These are phyloP conservation scores for Backusella tuberculispora DNA, from an alignment of 192 early-diverging fungal species.

Conservation along the genomic window DNA sequence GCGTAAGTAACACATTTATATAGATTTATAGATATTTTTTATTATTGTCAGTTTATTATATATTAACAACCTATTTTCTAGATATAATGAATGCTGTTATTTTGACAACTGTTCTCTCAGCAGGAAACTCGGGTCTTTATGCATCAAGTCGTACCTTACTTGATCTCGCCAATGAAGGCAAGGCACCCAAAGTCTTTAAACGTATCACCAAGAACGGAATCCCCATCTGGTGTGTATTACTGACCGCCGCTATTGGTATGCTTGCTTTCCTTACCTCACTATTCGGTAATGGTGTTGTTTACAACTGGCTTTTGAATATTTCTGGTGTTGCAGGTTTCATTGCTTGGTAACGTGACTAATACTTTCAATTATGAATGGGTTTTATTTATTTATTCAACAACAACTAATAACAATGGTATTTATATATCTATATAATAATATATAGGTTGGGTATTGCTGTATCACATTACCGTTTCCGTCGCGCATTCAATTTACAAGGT, in stretches of 20 bases:
- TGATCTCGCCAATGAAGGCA: conserved; percentile 62
- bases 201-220: conserved; percentile 58
- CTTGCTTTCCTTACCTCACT: conserved; percentile 62
- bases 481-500: conserved; percentile 76
- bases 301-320: conserved; percentile 68
- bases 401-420: too few relatives aligned
- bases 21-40: not conserved
- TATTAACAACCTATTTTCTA: conserved; percentile 9
- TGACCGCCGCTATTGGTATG: conserved; percentile 59
- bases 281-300: conserved; percentile 58
- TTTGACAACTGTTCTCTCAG: conserved; percentile 70
- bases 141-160: conserved; percentile 68
- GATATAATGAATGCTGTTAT: conserved; percentile 76
- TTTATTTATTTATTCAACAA: not conserved
- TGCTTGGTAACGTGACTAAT: conserved; percentile 71
- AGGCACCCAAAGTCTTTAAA: conserved; percentile 63
- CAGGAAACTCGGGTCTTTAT: conserved; percentile 78
- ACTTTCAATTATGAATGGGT: not conserved
- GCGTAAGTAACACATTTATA: conserved; percentile 32
- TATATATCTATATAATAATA: not conserved
- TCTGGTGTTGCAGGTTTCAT: conserved; percentile 82
- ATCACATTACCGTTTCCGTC: conserved; percentile 86
- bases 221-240: conserved; percentile 58
- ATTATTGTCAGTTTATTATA: not conserved
- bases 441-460: conserved; percentile 70